Conservation (phyloP, 2,329 filamentous ascomycete species). For the Chrysoporthe deuterocubensis region DNA sequence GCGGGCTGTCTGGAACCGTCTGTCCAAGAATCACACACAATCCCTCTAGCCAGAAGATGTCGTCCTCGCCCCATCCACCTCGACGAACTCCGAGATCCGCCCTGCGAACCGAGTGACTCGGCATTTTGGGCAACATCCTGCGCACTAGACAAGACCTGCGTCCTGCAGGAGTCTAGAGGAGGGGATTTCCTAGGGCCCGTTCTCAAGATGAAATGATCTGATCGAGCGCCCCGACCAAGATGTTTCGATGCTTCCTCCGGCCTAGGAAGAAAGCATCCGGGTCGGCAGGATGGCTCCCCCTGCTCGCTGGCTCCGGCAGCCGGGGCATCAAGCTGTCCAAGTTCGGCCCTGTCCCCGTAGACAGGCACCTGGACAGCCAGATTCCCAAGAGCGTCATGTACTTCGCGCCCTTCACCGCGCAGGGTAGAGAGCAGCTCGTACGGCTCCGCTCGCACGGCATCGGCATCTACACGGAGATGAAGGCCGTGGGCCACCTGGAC, state of each 20-base stretch:
- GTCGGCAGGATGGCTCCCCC: constrained; percentile 6
- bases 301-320: constrained; percentile 8
- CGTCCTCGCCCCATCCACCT: neutral
- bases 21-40: neutral
- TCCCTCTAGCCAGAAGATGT: neutral
- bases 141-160: neutral
- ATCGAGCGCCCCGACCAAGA: neutral
- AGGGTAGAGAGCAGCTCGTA: constrained; percentile 1
- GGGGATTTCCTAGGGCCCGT: neutral
- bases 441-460: constrained; percentile 13
- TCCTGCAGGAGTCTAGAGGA: neutral
- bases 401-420: neutral
- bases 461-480: constrained; percentile 13
- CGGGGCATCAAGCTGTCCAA: constrained; percentile 7
- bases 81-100: too few species aligned
- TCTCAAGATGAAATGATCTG: neutral
- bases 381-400: neutral
- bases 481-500: neutral
- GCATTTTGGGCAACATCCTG: neutral
- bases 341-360: too few species aligned
- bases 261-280: neutral
- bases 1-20: neutral
- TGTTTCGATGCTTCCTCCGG: constrained; percentile 20
- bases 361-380: neutral
- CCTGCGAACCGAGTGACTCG: too few species aligned